Base-by-base conservation (phyloP, 345 rosid genomes). In the Arabidopsis suecica region DNA sequence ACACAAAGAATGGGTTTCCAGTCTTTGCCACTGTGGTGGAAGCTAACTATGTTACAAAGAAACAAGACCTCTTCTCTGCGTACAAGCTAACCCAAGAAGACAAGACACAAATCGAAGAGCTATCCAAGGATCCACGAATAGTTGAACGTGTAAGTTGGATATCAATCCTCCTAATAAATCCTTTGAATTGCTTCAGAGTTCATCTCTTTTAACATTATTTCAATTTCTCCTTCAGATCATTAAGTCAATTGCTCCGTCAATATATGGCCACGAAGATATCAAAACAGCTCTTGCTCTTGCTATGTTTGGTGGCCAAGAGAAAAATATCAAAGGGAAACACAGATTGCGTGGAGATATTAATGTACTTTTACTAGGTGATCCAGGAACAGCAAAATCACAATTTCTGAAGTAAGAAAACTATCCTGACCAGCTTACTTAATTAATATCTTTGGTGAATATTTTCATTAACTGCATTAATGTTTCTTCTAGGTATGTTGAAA, bases 241-340 rank as follows among this genome's bases (percentile, higher is more conserved):
- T 61, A 92, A 95, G 88, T 95, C 98, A 53, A 88, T 92, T 68
- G 98, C 99, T 7, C 99, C 98, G 6, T 95, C 99, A 41, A 95
- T 95, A 55, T 92, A 95, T 80, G 98, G 99, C 58, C 99, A 92
- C n/a, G 99, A 90, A 37, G 98, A 89, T 84, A 92, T 95, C 71
- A 95, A 92, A 87, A 92, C 97, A 44, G 99, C 97, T 49, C 69
- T 95, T 49, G 84, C 99, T 40, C 96, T 95, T 72, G 96, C 98
- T 12, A 95, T 90, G 97, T 95, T 95, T 75, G 99, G 98, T 77
- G 99, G 98, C 48, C 99, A 95, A 76, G 98, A 95, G 87, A 92
- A 95, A 73, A 92, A 89, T 61, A 96, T 90, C 68, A 79, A 85
- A 86, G 97, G 99, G 73, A 95, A 92, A 76, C 99, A 95, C 73